phyloP scores from a whole-genome alignment of 1,139 yeast genomes.

The Protomyces pachydermus region DNA sequence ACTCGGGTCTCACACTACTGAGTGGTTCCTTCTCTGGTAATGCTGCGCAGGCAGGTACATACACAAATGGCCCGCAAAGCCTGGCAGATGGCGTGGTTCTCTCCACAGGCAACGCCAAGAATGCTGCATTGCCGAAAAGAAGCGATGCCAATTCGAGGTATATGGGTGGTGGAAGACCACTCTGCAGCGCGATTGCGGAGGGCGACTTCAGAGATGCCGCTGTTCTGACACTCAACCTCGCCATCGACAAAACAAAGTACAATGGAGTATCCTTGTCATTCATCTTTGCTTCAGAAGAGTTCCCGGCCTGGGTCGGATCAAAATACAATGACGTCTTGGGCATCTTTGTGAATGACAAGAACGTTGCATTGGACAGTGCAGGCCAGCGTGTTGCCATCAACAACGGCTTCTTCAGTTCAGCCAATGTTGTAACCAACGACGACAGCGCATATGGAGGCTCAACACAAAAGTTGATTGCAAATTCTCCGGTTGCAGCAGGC shows the following conservation, averaged over 20 bases:
- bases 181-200: not conserved
- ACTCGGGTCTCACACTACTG: not conserved
- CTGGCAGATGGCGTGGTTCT: not conserved
- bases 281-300: not conserved
- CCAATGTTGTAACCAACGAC: not conserved
- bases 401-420: not conserved
- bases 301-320: not conserved
- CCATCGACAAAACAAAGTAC: not conserved
- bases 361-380: not conserved
- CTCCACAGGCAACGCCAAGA: not conserved
- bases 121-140: not conserved
- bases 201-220: not conserved
- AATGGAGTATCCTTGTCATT: not conserved
- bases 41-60: not conserved
- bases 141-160: not conserved
- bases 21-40: not conserved
- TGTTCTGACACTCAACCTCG: not conserved
- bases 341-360: not conserved
- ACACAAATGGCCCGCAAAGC: not conserved
- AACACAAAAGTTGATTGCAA: not conserved
- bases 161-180: not conserved
- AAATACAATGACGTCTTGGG: not conserved
- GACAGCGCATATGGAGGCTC: not conserved
- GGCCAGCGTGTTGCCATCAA: constrained; percentile 6
- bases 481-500: not conserved